Percentiles rank a stretch among this genome's conserved stretches.
Conservation (phyloP, 1,139 yeast species). For the Arxiozyma slooffiae region DNA sequence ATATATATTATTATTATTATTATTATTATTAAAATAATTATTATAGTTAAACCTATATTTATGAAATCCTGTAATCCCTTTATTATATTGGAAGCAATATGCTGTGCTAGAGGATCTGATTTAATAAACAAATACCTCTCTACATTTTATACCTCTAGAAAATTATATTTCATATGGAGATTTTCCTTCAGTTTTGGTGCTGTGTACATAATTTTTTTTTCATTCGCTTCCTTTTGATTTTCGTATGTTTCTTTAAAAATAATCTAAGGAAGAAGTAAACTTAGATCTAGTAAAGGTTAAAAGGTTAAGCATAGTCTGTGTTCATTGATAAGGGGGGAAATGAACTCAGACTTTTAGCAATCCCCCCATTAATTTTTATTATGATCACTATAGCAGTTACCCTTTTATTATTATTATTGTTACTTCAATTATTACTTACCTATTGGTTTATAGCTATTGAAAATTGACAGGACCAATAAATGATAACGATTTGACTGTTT, state of each 20-base stretch:
- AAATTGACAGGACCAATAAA: background rate
- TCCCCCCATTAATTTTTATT: too few relatives aligned
- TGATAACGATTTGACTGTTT: background rate
- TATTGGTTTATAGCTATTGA: background rate
- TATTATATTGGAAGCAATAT: background rate
- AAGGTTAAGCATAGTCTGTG: background rate
- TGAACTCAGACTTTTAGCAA: too few relatives aligned
- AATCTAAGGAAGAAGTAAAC: background rate
- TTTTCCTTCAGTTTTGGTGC: background rate
- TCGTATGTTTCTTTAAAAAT: background rate
- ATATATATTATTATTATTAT: too few relatives aligned
- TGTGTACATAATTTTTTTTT: background rate
- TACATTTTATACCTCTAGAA: too few relatives aligned
- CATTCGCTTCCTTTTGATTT: background rate
- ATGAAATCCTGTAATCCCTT: too few relatives aligned
- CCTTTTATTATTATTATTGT: background rate
- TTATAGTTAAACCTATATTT: too few relatives aligned
- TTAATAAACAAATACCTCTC: too few relatives aligned
- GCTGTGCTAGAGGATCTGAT: too few relatives aligned
- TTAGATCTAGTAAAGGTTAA: background rate
- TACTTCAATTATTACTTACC: background rate
- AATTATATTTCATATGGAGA: too few relatives aligned
- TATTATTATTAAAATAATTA: too few relatives aligned
- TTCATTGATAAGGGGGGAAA: too few relatives aligned
- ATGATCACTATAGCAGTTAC: background rate